Conservation (phyloP, 2,329 filamentous ascomycete genomes). For the Trichophyton schoenleinii region DNA sequence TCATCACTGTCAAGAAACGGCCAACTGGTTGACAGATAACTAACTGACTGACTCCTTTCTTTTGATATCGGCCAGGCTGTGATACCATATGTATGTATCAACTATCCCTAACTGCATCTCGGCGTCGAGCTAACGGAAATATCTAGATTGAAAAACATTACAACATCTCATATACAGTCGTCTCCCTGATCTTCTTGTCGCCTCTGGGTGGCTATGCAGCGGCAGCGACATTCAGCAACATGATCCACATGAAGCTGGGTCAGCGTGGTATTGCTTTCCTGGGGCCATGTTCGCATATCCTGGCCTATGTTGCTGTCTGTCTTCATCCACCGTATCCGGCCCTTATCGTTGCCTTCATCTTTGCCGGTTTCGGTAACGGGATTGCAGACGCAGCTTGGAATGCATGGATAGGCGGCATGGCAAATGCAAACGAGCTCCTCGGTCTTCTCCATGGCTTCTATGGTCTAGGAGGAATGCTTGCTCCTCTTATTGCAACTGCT, state of each 20-base stretch:
- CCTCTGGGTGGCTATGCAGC: constrained; percentile 36
- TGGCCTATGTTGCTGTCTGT: constrained; percentile 53
- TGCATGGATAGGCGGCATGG: constrained; percentile 55
- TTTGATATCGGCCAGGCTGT: constrained; percentile 25
- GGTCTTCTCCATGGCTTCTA: constrained; percentile 59
- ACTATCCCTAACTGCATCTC: neutral
- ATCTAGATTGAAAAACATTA: constrained; percentile 33
- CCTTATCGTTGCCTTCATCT: constrained; percentile 50
- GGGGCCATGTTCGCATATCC: constrained; percentile 48
- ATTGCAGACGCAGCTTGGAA: constrained; percentile 43
- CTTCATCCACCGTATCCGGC: constrained; percentile 58
- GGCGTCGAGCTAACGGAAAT: constrained; percentile 11
- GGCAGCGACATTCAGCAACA: constrained; percentile 33
- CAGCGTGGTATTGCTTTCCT: constrained; percentile 61
- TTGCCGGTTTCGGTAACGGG: constrained; percentile 60
- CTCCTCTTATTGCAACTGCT: constrained; percentile 56
- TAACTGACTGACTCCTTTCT: neutral
- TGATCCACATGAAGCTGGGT: constrained; percentile 38
- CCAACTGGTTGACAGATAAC: neutral
- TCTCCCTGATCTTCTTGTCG: constrained; percentile 38
- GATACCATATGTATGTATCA: constrained; percentile 34
- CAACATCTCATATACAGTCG: constrained; percentile 32
- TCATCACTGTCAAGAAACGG: neutral
- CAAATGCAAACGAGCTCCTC: constrained; percentile 57
- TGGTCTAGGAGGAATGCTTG: constrained; percentile 55